A percentile compares a stretch with the other conserved stretches of the same genome.
Evolutionary conservation across 1,284 basidiomycete genomes (phyloP).

Genomic region (Ustilago bromivora): DNA sequence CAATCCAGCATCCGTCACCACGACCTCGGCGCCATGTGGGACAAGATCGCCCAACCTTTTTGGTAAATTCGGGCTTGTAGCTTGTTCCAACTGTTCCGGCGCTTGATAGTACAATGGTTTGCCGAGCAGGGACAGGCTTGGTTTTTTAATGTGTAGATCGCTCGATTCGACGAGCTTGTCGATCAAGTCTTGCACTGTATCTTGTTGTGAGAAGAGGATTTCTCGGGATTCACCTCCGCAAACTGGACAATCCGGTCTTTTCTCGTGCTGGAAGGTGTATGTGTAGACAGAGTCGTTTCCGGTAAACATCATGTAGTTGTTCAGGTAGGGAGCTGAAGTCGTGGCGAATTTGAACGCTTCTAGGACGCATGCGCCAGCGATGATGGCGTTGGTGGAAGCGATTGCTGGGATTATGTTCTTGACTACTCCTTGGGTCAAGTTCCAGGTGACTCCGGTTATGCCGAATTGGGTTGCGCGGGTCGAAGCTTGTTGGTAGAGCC

Average conservation of each 20-base stretch:
- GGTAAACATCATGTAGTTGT: slow-evolving; percentile 92
- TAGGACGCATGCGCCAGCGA: slow-evolving; percentile 89
- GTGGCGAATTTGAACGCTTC: slow-evolving; percentile 99
- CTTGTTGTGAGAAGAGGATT: slow-evolving; percentile 25
- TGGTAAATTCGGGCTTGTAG: slow-evolving; percentile 87
- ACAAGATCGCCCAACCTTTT: slow-evolving; percentile 87
- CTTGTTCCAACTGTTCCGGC: slow-evolving; percentile 86
- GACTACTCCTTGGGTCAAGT: slow-evolving; percentile 95
- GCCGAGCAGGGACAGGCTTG: slow-evolving; percentile 70
- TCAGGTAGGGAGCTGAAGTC: slow-evolving; percentile 88
- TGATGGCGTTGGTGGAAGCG: slow-evolving; percentile 67
- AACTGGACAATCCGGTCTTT: slow-evolving; percentile 92
- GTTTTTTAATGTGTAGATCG: slow-evolving; percentile 65
- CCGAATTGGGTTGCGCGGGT: slow-evolving; percentile 86
- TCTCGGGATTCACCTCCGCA: slow-evolving; percentile 82
- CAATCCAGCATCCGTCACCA: slow-evolving; percentile 86
- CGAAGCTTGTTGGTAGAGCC: slow-evolving; percentile 85
- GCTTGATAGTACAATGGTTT: slow-evolving; percentile 87
- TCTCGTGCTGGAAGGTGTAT: slow-evolving; percentile 96
- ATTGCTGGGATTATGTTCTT: slow-evolving; percentile 98
- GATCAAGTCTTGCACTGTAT: slow-evolving; percentile 52
- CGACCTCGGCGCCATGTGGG: slow-evolving; percentile 79
- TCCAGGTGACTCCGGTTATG: slow-evolving; percentile 98
- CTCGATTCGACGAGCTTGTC: slow-evolving; percentile 54
- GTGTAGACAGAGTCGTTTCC: slow-evolving; percentile 97